Percentiles rank a stretch among this genome's conserved stretches.
Evolutionary conservation across 208 protist species (phyloP).

Genomic region (Leishmania amazonensis): DNA sequence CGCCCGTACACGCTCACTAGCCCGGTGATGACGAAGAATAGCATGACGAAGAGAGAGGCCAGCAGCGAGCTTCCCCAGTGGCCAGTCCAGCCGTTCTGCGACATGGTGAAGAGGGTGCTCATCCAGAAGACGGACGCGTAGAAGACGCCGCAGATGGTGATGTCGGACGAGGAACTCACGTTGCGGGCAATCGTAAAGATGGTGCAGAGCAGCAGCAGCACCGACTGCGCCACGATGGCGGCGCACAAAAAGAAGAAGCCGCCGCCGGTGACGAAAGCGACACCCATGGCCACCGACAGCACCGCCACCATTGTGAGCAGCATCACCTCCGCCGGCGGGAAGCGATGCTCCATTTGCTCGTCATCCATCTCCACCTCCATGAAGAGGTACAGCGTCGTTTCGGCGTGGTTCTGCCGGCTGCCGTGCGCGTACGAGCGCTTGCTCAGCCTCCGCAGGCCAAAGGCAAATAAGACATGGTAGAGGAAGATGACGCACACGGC

Average conservation of each 20-base stretch:
- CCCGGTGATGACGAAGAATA: constrained; percentile 40
- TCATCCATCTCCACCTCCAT: constrained; percentile 55
- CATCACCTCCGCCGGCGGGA: constrained; percentile 41
- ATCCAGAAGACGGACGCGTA: constrained; percentile 60
- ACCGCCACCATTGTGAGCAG: constrained; percentile 34
- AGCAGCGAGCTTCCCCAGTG: constrained; percentile 47
- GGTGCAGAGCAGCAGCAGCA: constrained; percentile 39
- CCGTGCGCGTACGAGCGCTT: constrained; percentile 46
- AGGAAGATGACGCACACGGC: constrained; percentile 62
- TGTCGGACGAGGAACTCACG: constrained; percentile 39
- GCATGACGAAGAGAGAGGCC: constrained; percentile 43
- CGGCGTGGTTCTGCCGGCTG: constrained; percentile 61
- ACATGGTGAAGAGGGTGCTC: constrained; percentile 52
- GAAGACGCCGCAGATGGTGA: constrained; percentile 46
- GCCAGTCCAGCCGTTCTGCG: constrained; percentile 38
- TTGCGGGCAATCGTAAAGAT: constrained; percentile 37
- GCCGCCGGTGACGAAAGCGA: constrained; percentile 46
- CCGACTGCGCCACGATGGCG: constrained; percentile 32
- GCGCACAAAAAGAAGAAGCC: constrained; percentile 48
- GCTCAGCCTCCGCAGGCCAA: constrained; percentile 45
- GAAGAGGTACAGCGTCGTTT: constrained; percentile 51
- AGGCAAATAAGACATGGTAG: constrained; percentile 62
- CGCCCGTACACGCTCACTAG: constrained; percentile 50
- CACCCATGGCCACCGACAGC: constrained; percentile 45
- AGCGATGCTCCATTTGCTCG: constrained; percentile 25